Conservation (phyloP, 768 basidiomycete genomes). For the Macrolepiota albuminosa region DNA sequence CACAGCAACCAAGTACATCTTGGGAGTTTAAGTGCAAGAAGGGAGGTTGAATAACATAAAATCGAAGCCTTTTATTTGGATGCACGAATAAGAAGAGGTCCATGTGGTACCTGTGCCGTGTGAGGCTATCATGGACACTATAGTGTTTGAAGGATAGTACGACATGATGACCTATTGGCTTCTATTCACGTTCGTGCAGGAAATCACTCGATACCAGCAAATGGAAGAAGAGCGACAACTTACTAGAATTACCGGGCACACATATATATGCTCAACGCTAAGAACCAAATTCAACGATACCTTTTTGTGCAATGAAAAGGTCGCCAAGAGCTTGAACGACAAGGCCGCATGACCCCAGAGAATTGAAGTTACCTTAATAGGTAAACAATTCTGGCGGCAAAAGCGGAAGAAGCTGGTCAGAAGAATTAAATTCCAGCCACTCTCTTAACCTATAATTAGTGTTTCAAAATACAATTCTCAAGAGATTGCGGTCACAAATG, state of each 20-base stretch:
- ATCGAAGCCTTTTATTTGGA: neutral
- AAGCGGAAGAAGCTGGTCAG: neutral
- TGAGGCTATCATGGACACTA: neutral
- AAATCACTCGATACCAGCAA: neutral
- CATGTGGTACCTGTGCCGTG: neutral
- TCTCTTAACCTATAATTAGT: too few species aligned
- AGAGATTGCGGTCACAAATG: too few species aligned
- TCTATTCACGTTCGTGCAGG: neutral
- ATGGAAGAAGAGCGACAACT: neutral
- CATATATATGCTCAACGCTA: neutral
- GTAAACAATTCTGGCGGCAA: neutral
- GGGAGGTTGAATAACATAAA: neutral
- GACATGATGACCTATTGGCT: neutral
- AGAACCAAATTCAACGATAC: too few species aligned
- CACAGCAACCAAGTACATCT: slow-evolving; percentile 3
- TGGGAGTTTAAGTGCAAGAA: neutral
- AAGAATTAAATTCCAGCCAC: too few species aligned
- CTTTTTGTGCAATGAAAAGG: neutral
- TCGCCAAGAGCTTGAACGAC: neutral
- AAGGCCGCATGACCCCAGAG: too few species aligned
- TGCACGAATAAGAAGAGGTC: neutral
- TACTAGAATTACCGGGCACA: neutral
- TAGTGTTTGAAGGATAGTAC: neutral
- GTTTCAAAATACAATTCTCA: too few species aligned
- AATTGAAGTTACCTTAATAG: too few species aligned